Percentiles rank a stretch among this genome's conserved stretches.
phyloP scores from a whole-genome alignment of 805 yeast species.

The Sungouiozyma intestinalis region DNA sequence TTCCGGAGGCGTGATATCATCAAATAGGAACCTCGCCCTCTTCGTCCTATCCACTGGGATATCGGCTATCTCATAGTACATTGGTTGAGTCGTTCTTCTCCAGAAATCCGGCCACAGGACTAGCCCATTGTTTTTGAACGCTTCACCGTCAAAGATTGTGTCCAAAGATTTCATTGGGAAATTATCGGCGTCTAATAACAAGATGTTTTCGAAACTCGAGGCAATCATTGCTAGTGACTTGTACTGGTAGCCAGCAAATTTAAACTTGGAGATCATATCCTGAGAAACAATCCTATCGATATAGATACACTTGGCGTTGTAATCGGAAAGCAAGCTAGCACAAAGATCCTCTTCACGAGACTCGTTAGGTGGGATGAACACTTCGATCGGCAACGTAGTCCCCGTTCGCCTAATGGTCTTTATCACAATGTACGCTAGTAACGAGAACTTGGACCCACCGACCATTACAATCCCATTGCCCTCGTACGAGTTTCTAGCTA shows the following conservation, averaged over 20 bases:
- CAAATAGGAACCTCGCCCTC: slow-evolving; percentile 32
- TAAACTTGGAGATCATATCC: slow-evolving; percentile 31
- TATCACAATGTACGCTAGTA: slow-evolving; percentile 58
- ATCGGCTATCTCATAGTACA: slow-evolving; percentile 61
- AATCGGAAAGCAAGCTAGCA: slow-evolving; percentile 43
- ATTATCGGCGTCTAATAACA: slow-evolving; percentile 69
- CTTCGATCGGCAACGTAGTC: slow-evolving; percentile 68
- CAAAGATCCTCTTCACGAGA: slow-evolving; percentile 58
- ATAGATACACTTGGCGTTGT: slow-evolving; percentile 51
- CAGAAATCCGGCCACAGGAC: slow-evolving; percentile 83
- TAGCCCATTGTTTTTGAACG: slow-evolving; percentile 43
- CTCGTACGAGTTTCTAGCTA: slow-evolving; percentile 31
- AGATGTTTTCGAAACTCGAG: slow-evolving; percentile 64
- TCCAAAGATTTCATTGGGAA: slow-evolving; percentile 61
- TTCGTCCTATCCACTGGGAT: slow-evolving; percentile 35
- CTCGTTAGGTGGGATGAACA: slow-evolving; percentile 53
- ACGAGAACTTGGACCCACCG: slow-evolving; percentile 72
- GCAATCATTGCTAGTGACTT: slow-evolving; percentile 63
- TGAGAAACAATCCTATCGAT: slow-evolving; percentile 46
- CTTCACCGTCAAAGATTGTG: slow-evolving; percentile 45
- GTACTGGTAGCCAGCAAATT: slow-evolving; percentile 54
- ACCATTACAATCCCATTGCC: slow-evolving; percentile 42
- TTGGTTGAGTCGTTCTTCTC: slow-evolving; percentile 75
- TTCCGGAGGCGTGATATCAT: slow-evolving; percentile 28
- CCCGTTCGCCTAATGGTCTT: slow-evolving; percentile 43